Base-by-base conservation (phyloP, 2,329 filamentous ascomycete species). In the Cadophora sp. region DNA sequence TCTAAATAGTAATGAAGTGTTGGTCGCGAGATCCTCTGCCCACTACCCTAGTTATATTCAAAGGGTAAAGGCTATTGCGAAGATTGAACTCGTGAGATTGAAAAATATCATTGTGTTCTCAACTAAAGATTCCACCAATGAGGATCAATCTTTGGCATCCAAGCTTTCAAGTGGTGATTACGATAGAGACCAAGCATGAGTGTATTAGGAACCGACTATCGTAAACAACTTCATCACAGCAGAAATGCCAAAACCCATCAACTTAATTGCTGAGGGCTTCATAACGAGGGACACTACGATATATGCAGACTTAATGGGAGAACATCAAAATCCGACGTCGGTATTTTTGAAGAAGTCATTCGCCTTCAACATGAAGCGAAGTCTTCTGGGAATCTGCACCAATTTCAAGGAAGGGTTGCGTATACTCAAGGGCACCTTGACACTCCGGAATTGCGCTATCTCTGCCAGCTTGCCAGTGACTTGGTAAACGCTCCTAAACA, bases 61-160 rank as follows among this genome's bases (percentile, higher is more conserved):
- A 72, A 90, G 85, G 64, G 89, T 90, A 7, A 83, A 79, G 41
- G 85, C 83, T 0, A 86, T 89, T 0, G 87, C 84, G 67, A 83
- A 81, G 18, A 82, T 83, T 0, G 83, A 88, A 45, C 79, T 95
- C 0, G 85, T 89, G 3, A 85, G 86, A 1, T 78, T 97, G 0
- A 91, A 91, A 68, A 91, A 97, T 72, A 88, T 97, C 1, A 83
- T 96, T 13, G 84, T 97, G 0, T 97, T 98, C 71, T 83, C 92
- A 0, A 82, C 81, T 0, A 85, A 84, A 67, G 91, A 6, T 30
- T 30, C 27, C 27, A 30, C 27, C 27, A 6, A 30, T 30, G 27
- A 91, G 0, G 75, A 83, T 27, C 80, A 79, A 0, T 86, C 91
- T 0, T 81, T 93, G 0, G 92, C 91, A 0, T 85, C 87, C 7